Base-by-base conservation (phyloP, 768 basidiomycete genomes). In the Suillus clintonianus region DNA sequence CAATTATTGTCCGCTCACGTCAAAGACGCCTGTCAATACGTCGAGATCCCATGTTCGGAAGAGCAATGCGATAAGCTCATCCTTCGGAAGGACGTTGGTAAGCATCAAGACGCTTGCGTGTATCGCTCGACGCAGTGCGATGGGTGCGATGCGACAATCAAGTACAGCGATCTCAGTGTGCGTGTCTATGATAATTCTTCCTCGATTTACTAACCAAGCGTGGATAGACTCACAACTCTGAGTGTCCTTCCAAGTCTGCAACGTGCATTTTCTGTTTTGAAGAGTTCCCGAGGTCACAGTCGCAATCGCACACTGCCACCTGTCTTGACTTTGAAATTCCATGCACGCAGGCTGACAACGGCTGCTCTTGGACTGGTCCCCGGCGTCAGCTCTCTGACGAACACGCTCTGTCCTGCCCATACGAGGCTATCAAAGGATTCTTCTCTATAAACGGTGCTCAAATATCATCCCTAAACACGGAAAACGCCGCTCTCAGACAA, bases 1-100 rank as follows among this genome's bases (percentile, higher is more conserved):
- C 89, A 91, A 70, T 74, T 86, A 30, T 74, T 92, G n/a, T 77
- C 81, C 8, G 67, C 79, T 0, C 93, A 95, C 72, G 73, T 92
- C 63, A 82, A 79, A 61, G 85, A 87, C 7, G 72, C 79, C 32
- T 95, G 93, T 66, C 76, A 77, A 62, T 92, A 82, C 70, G 79
- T 83, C 59, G 77, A 83, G 63, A 81, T 87, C 5, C 68, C 73
- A 11, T 91, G 89, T 70, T 76, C 79, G 14, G 80, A 82, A 62
- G 75, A 68, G 17, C 75, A 77, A 39, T 90, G 89, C 68, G 71
- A 72, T 30, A 72, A 81, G 62, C 67, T 70, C 15, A 68, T 87
- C 24, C 67, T 79, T 65, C 77, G 83, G 68, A 83, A 80, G 72
- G 85, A 86, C 62, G 66, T 77, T 42, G 77, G 82, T 67, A 78